Conservation (phyloP, 2,329 filamentous ascomycete genomes). For the Cryphonectria parasitica region DNA sequence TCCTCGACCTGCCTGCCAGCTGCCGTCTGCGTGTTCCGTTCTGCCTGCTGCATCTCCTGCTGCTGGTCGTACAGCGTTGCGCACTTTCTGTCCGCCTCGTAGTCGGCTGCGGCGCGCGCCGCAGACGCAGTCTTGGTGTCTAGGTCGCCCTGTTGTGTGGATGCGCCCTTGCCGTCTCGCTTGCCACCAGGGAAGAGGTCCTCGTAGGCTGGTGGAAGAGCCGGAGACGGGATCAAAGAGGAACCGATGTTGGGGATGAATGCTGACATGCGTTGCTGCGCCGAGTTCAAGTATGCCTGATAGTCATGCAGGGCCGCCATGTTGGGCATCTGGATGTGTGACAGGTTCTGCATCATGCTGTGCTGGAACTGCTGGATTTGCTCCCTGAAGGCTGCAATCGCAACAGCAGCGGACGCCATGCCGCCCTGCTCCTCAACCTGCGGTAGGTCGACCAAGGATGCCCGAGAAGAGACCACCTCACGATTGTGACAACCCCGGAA, state of each 20-base stretch:
- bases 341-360: slow-evolving; percentile 68
- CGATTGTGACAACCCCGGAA: slow-evolving; percentile 35
- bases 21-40: slow-evolving; percentile 20
- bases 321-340: slow-evolving; percentile 65
- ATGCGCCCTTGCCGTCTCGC: slow-evolving; percentile 60
- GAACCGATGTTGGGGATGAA: slow-evolving; percentile 72
- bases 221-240: slow-evolving; percentile 53
- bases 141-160: slow-evolving; percentile 46
- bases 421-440: slow-evolving; percentile 40
- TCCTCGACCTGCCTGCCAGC: slow-evolving; percentile 13
- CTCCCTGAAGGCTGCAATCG: slow-evolving; percentile 72
- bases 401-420: slow-evolving; percentile 60
- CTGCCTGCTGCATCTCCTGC: slow-evolving; percentile 28
- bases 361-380: slow-evolving; percentile 80
- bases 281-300: slow-evolving; percentile 60
- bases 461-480: slow-evolving; percentile 29
- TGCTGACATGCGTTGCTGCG: slow-evolving; percentile 66
- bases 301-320: slow-evolving; percentile 73
- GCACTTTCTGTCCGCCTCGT: slow-evolving; percentile 63
- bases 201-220: slow-evolving; percentile 74
- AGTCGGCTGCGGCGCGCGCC: slow-evolving; percentile 60
- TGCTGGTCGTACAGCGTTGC: slow-evolving; percentile 54
- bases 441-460: slow-evolving; percentile 32
- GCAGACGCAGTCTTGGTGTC: slow-evolving; percentile 64
- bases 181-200: slow-evolving; percentile 70